Conservation (phyloP, 2,329 filamentous ascomycete species). For the Sarocladium strictum region DNA sequence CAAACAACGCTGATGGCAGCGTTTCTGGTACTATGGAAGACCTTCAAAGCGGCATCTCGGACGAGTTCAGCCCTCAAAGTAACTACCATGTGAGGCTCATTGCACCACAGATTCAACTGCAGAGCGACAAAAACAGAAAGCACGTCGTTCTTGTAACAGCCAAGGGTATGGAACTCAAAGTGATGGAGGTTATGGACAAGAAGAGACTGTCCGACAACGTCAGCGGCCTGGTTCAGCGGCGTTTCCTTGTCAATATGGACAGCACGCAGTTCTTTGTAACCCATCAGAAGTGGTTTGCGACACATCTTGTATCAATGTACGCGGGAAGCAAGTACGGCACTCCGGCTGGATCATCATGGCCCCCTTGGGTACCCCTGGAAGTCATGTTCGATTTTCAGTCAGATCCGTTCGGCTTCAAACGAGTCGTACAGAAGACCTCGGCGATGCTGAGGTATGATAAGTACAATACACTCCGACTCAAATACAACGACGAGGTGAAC, state of each 20-base stretch:
- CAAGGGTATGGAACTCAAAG: constrained; percentile 97
- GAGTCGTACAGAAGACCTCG: constrained; percentile 94
- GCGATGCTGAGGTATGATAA: constrained; percentile 94
- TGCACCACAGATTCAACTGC: constrained; percentile 93
- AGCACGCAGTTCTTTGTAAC: constrained; percentile 98
- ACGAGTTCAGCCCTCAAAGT: constrained; percentile 85
- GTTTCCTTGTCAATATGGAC: constrained; percentile 93
- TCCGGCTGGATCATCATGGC: constrained; percentile 80
- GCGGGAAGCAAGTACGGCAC: constrained; percentile 91
- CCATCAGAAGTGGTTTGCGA: constrained; percentile 82
- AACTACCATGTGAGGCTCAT: constrained; percentile 93
- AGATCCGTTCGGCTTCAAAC: constrained; percentile 95
- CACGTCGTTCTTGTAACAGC: constrained; percentile 94
- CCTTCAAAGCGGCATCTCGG: constrained; percentile 69
- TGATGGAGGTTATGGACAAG: constrained; percentile 97
- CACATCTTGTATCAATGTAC: constrained; percentile 83
- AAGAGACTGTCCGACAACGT: constrained; percentile 86
- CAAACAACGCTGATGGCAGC: constrained; percentile 24
- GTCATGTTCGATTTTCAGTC: constrained; percentile 96
- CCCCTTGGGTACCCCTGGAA: constrained; percentile 96
- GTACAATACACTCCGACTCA: constrained; percentile 92
- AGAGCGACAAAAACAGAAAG: constrained; percentile 97
- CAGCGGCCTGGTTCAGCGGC: constrained; percentile 88
- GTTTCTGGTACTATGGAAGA: constrained; percentile 49
- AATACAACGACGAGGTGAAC: constrained; percentile 92